Evolutionary conservation across 1,139 yeast genomes (phyloP), one percentile per base, ranked within the genome.

Genomic region (Casaregolazyma suthepensis): DNA sequence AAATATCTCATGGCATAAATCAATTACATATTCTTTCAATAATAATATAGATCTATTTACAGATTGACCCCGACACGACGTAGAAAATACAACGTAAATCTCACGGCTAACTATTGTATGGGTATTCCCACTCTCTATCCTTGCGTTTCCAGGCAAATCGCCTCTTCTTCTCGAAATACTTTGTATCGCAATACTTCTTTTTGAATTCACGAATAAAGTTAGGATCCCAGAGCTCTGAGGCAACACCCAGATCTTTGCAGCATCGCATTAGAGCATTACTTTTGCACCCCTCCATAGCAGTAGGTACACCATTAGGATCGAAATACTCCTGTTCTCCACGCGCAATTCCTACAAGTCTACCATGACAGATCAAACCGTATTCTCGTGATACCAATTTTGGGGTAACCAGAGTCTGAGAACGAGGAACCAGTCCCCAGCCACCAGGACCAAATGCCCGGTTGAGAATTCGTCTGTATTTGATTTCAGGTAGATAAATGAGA

Each of bases 201-300:
- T 91, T 93, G 78, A 90, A 93, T 43, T 73, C 71, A 60, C 93
- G 80, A 58, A 93, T 90, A 64, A 91, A 93, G 45, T 82, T 75
- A 1, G 99, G 99, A 66, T 93, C 99, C 99, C 99, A 93, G 53
- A 93, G 75, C 65, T 93, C 99, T 57, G 96, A 87, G 1, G 98
- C 99, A 62, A 93, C 86, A 4, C 98, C 98, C 63, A 93, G 76
- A 71, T 93, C 99, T 67, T 93, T 93, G 71, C 99, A 93, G 66
- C 98, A 91, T 66, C 99, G 80, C 98, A 93, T 93, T 69, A 93
- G 75, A 0, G 99, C 98, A 67, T 93, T 93, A 67, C 95, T 85
- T 67, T 90, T 90, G 71, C 99, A 93, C 13, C 99, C 99, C 71
- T 93, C 99, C 48, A 95, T 85, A 0, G 99, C 98, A 0, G 98